A percentile compares a stretch with the other conserved stretches of the same genome.
These are phyloP conservation scores for Xylariaceae sp. DNA, from an alignment of 2,329 filamentous ascomycete species.

Conservation along the genomic window DNA sequence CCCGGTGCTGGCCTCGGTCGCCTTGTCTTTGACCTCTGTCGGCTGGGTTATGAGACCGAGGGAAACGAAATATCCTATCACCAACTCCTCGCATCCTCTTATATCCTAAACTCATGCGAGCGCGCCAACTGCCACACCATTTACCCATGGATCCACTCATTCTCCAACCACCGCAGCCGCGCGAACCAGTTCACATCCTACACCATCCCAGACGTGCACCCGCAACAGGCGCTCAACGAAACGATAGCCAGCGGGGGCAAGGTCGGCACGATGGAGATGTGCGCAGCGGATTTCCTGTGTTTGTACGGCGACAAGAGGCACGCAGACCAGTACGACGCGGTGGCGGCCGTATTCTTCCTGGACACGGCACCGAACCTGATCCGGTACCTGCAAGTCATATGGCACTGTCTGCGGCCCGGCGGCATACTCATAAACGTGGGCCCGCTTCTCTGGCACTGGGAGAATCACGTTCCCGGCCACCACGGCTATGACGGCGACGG, in stretches of 20 bases:
- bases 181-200: constrained; percentile 71
- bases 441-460: constrained; percentile 93
- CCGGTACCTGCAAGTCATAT: constrained; percentile 80
- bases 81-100: constrained; percentile 80
- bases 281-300: constrained; percentile 87
- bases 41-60: constrained; percentile 68
- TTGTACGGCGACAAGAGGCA: constrained; percentile 67
- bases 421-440: constrained; percentile 88
- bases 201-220: constrained; percentile 75
- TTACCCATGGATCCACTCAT: constrained; percentile 80
- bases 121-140: constrained; percentile 63
- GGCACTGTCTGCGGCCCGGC: constrained; percentile 68
- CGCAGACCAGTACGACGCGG: constrained; percentile 66
- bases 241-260: constrained; percentile 25
- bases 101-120: constrained; percentile 66
- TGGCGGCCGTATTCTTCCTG: constrained; percentile 91
- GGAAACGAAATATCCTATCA: constrained; percentile 98
- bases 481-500: constrained; percentile 50
- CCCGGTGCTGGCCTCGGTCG: constrained; percentile 87
- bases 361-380: constrained; percentile 94
- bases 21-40: constrained; percentile 81
- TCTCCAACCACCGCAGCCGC: constrained; percentile 77
- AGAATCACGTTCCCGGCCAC: constrained; percentile 63
- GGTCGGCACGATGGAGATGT: constrained; percentile 80
- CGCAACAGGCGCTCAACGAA: constrained; percentile 48